Conservation (phyloP, 1,139 yeast species). For the Saccharomyces pastorianus region DNA sequence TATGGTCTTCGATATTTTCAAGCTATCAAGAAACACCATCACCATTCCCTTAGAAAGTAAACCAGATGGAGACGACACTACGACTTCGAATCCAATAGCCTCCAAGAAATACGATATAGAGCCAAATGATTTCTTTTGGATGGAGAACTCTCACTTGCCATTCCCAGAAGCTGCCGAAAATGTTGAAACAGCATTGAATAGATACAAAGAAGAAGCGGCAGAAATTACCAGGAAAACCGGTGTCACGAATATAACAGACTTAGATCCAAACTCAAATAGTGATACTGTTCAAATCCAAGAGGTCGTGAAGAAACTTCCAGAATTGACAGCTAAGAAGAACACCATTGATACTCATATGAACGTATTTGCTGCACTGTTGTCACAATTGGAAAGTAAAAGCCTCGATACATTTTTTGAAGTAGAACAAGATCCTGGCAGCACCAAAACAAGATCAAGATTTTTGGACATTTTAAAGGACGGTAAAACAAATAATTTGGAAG, state of each 20-base stretch:
- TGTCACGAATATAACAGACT: constrained; percentile 55
- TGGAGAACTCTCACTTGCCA: constrained; percentile 71
- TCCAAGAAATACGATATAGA: constrained; percentile 57
- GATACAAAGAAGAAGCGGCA: constrained; percentile 79
- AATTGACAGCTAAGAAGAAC: constrained; percentile 77
- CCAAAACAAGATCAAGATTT: constrained; percentile 53
- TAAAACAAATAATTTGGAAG: constrained; percentile 46
- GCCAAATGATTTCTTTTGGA: constrained; percentile 91
- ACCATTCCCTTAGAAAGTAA: constrained; percentile 43
- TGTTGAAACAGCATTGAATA: constrained; percentile 73
- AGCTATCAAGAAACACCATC: constrained; percentile 69
- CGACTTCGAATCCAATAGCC: constrained; percentile 17
- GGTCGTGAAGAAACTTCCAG: constrained; percentile 89
- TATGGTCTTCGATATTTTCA: constrained; percentile 87
- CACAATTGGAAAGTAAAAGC: constrained; percentile 75
- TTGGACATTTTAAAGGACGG: constrained; percentile 45
- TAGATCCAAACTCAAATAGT: constrained; percentile 54
- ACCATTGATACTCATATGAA: constrained; percentile 96
- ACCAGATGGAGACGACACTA: constrained; percentile 31
- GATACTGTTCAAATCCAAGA: constrained; percentile 56
- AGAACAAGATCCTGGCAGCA: constrained; percentile 67
- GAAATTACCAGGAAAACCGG: constrained; percentile 79
- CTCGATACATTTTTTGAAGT: constrained; percentile 88
- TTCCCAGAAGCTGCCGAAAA: constrained; percentile 97
- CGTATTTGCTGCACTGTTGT: constrained; percentile 74